phyloP scores from a whole-genome alignment of 139 green algal species.

The Edaphochlamys debaryana region DNA sequence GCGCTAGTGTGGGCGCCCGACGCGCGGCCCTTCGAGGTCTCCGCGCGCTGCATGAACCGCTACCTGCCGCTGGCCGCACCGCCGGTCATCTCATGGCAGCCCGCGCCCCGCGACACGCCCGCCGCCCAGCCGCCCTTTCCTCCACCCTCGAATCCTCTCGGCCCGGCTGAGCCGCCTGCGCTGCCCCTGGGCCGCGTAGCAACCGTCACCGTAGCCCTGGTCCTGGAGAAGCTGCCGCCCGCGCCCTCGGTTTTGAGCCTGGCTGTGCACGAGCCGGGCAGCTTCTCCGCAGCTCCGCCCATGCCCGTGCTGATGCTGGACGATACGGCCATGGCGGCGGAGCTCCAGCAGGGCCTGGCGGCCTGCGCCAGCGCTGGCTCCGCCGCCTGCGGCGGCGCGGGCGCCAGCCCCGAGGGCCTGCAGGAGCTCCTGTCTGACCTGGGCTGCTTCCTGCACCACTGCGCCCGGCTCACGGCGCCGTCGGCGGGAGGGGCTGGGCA shows the following conservation, averaged over 20 bases:
- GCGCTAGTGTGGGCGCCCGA: neutral
- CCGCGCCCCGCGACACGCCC: too few species aligned
- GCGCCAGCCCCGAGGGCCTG: neutral
- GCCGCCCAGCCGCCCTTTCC: too few species aligned
- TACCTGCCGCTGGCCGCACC: neutral
- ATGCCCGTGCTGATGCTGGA: constrained; percentile 4
- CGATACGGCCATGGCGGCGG: neutral
- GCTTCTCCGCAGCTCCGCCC: neutral
- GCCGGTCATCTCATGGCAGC: too few species aligned
- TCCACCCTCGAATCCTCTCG: too few species aligned
- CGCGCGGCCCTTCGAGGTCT: neutral
- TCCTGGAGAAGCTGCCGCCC: neutral
- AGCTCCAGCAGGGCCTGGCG: neutral
- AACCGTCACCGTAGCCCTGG: too few species aligned
- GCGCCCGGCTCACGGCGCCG: too few species aligned
- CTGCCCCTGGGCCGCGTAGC: too few species aligned
- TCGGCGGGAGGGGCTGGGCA: too few species aligned
- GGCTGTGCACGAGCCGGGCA: neutral
- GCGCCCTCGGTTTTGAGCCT: neutral
- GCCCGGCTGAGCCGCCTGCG: too few species aligned
- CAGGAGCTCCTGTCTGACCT: neutral
- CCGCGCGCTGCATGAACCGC: neutral
- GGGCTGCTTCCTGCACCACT: neutral
- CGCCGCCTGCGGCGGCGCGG: neutral
- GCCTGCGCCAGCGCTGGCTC: neutral